Evolutionary conservation across 345 rosid species (phyloP).

Genomic region (Citrus australasica): DNA sequence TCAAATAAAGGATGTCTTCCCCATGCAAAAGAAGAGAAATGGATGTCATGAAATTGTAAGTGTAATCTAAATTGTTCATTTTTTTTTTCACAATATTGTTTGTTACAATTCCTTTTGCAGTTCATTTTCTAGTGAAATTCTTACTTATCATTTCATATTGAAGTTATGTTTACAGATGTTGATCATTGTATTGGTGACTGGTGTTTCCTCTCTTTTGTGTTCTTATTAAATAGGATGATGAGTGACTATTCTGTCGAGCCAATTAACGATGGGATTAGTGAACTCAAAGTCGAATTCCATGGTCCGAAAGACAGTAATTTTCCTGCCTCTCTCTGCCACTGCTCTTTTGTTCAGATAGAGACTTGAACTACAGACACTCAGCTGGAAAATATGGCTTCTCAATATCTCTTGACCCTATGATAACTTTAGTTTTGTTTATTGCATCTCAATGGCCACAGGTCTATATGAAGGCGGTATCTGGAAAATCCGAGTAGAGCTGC

Average conservation of each 20-base stretch:
- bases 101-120: background rate
- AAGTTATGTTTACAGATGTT: background rate
- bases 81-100: background rate
- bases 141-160: background rate
- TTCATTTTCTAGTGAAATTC: background rate
- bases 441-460: slow-evolving; percentile 16
- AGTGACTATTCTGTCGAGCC: slow-evolving; percentile 53
- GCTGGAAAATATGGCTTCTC: background rate
- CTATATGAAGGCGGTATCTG: slow-evolving; percentile 37
- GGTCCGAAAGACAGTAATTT: slow-evolving; percentile 55
- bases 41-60: slow-evolving; percentile 41
- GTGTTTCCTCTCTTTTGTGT: background rate
- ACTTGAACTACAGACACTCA: background rate
- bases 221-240: slow-evolving; percentile 38
- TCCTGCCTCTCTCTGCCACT: background rate
- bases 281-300: slow-evolving; percentile 51
- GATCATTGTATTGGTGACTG: background rate
- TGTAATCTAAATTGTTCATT: background rate
- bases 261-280: slow-evolving; percentile 52
- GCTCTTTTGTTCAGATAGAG: background rate
- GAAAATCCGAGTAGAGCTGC: slow-evolving; percentile 37
- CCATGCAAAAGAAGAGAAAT: slow-evolving; percentile 42
- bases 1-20: slow-evolving; percentile 26
- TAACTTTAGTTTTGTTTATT: background rate
- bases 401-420: background rate